Evolutionary conservation across 1,284 basidiomycete genomes (phyloP), one percentile per base, ranked within the genome.

Genomic region (Lentinula novae-zelandiae): DNA sequence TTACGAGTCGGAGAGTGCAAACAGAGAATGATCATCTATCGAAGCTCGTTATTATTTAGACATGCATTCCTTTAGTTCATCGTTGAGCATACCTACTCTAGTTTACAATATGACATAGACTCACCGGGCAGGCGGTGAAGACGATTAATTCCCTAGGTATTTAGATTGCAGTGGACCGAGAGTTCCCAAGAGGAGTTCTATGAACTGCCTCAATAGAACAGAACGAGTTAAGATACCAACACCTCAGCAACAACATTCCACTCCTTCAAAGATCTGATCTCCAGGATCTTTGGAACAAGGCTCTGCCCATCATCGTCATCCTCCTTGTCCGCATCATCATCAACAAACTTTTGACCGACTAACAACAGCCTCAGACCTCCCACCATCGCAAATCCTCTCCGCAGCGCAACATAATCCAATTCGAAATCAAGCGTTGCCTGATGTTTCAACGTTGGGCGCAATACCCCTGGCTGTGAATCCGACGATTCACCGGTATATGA

Each of bases 311-410:
- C 63, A 46, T 67, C 69, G 15, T 72, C 69, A 8, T 38, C 36
- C 36, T 38, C 36, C 36, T 38, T 12, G 8, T 38, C 36, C 12
- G 36, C 12, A 9, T 66, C 65, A 54, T 69, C 65, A 6, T 69
- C 68, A 15, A 76, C 67, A 60, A 80, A 68, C 57, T 75, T 72
- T 68, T 90, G 87, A 49, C 82, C 80, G 2, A 87, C 65, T 40
- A 88, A 71, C 97, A 94, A 94, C 80, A 78, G 0, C 20, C 89
- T 79, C 58, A 92, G 68, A 2, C 89, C 87, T 15, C 89, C 89
- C 17, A 86, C 77, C 7, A 76, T 77, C 42, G 75, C 71, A 67
- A 88, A 87, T 0, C 90, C 89, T 6, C 73, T 76, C 53, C 70
- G 74, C 27, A 80, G 68, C 0, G 86, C 78, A 42, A 89, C 58